Evolutionary conservation across 2,329 filamentous ascomycete species (phyloP), one percentile per base, ranked within the genome.

Genomic region (Microascus cirrosus): DNA sequence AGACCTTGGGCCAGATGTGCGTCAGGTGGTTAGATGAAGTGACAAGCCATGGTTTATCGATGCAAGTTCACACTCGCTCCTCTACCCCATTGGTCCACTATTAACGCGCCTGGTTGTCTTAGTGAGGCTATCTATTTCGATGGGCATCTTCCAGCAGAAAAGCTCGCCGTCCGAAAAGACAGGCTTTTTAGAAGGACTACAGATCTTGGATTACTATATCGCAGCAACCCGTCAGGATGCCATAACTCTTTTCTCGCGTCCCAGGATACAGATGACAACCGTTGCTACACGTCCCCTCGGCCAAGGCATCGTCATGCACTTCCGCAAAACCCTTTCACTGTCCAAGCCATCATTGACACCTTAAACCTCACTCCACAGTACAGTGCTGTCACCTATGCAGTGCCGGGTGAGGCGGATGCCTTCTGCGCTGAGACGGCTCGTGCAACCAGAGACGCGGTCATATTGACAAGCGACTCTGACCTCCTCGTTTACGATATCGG

Each of bases 381-480:
- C 61, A 68, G 61, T 4, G 65, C 61, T 60, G 66, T 77, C 52
- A 75, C 74, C 10, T 71, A 76, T 25, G 76, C 94, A 13, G 86
- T 95, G 0, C 84, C 90, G 0, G 91, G 89, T 0, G 93, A 97
- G 71, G 93, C 93, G 1, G 93, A 97, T 67, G 71, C 77, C 25
- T 94, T 83, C 71, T 96, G 91, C 68, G 90, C 90, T 2, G 71
- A 77, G 15, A 77, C 84, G 32, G 61, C 60, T 57, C 77, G 89
- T 7, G 76, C 75, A n/a, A 61, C 73, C 2, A 66, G 75, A 34
- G 75, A 78, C 1, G 82, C 81, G 0, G 73, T 76, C 1, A 78
- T 90, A 15, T 71, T 96, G 7, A 95, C 90, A 0, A 85, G 84
- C n/a, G 93, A 97, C 65, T 95, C 91, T 0, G 93, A 97, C 66